Base-by-base conservation (phyloP, 345 rosid genomes). In the Camelina laxa region DNA sequence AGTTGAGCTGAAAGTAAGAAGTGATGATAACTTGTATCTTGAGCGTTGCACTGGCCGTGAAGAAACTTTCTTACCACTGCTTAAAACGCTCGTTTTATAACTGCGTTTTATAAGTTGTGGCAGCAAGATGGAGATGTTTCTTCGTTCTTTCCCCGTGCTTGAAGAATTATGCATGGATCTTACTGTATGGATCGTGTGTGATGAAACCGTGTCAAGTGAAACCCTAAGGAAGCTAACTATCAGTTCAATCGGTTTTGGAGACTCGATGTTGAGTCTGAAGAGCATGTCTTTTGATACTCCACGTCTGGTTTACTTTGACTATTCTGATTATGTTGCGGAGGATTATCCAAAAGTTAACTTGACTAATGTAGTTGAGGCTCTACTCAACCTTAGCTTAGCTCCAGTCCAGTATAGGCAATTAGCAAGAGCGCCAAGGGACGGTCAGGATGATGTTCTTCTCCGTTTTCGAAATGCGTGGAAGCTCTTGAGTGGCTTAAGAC, bases 341-440 rank as follows among this genome's bases (percentile, higher is more conserved):
- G 63, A 41, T 1, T 68, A 68, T 54, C 73, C 53, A 6, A 22
- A 55, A 55, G 53, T 68, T 39, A 38, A 24, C 53, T 68, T 68
- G 50, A 20, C 41, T 0, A 68, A n/a, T 42, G 17, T 68, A 68
- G 53, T 45, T 6, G 53, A 55, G 38, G 72, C 72, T 22, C 6
- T 3, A 6, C 24, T 68, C 30, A 5, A 41, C 5, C 24, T 68
- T 39, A 24, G 12, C 1, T 2, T 56, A 13, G 16, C 20, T 17
- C 6, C 3, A 16, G 2, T 13, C 9, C 21, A 69, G 4, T 9
- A 27, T 8, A 9, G 45, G 30, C 31, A 33, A n/a, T n/a, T n/a
- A 69, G 65, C 0, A 2, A 16, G 9, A 10, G 10, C 10, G 36
- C 2, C 9, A 33, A 33, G 9, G 36, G 36, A 8, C 55, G 62